Conservation (phyloP, 192 early-diverging fungal genomes). For the Umbelopsis ramanniana region DNA sequence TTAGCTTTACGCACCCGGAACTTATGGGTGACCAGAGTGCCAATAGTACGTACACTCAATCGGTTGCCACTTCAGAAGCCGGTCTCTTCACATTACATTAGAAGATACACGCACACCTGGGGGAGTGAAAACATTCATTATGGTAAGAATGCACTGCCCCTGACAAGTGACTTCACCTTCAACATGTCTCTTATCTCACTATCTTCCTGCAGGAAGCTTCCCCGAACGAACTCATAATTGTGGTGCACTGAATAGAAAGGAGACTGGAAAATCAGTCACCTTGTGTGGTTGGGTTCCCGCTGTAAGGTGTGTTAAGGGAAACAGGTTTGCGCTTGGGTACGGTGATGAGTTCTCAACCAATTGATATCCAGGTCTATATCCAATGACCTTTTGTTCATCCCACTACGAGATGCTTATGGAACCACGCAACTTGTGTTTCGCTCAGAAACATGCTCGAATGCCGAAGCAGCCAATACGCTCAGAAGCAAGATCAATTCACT, state of each 20-base stretch:
- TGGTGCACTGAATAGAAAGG: conserved; percentile 62
- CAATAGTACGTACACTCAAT: not conserved
- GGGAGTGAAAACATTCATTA: not conserved
- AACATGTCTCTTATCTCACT: not conserved
- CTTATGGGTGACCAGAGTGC: not conserved
- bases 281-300: conserved; percentile 80
- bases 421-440: conserved; percentile 73
- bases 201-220: conserved; percentile 29
- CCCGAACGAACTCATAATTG: conserved; percentile 77
- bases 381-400: conserved; percentile 73
- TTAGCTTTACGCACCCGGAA: not conserved
- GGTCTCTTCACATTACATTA: not conserved
- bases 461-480: conserved; percentile 18
- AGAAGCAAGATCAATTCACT: conserved; percentile 55
- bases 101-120: not conserved
- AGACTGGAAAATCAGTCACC: conserved; percentile 68
- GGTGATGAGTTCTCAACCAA: too few relatives aligned
- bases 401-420: conserved; percentile 79
- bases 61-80: not conserved
- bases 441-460: conserved; percentile 4
- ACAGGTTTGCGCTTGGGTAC: too few relatives aligned
- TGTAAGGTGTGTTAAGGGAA: conserved; percentile 46
- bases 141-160: not conserved
- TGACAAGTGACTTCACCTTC: not conserved
- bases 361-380: conserved; percentile 61